Percentiles rank a stretch among this genome's conserved stretches.
Evolutionary conservation across 768 basidiomycete genomes (phyloP).

Genomic region (Favolaschia claudopus): DNA sequence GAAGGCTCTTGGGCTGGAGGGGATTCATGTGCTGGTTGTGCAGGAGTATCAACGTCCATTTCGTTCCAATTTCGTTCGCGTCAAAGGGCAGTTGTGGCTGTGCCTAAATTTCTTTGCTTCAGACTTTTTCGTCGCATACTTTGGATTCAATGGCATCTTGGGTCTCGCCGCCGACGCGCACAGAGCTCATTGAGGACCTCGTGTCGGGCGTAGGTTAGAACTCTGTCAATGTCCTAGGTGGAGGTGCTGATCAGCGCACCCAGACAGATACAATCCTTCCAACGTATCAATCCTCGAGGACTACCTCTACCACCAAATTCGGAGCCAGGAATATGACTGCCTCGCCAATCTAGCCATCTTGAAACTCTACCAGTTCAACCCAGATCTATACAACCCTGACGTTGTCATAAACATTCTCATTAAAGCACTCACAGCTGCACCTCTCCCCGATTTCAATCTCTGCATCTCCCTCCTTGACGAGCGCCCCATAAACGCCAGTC

Average conservation of each 20-base stretch:
- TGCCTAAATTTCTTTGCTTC: neutral
- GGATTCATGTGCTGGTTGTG: neutral
- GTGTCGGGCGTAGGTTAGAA: constrained; percentile 88
- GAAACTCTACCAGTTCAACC: constrained; percentile 87
- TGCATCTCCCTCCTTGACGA: constrained; percentile 93
- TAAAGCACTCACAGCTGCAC: constrained; percentile 85
- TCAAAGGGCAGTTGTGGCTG: neutral
- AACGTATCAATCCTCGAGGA: constrained; percentile 95
- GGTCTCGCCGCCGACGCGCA: constrained; percentile 78
- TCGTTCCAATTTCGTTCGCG: neutral
- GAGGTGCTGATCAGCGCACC: constrained; percentile 8
- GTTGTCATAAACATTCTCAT: constrained; percentile 94
- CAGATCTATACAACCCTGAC: constrained; percentile 90
- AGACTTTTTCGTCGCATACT: constrained; percentile 5
- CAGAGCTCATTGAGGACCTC: constrained; percentile 89
- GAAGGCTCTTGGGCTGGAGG: constrained; percentile 1
- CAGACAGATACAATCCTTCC: constrained; percentile 97
- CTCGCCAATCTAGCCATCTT: constrained; percentile 79
- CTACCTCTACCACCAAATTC: constrained; percentile 94
- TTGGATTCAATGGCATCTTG: constrained; percentile 60
- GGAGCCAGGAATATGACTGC: constrained; percentile 91
- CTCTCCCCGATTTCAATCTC: constrained; percentile 93
- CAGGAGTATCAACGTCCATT: constrained; percentile 14
- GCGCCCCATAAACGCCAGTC: constrained; percentile 56
- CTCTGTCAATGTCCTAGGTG: neutral